Evolutionary conservation across 176 grass and related monocot genomes (phyloP).

Genomic region (Eleusine indica): DNA sequence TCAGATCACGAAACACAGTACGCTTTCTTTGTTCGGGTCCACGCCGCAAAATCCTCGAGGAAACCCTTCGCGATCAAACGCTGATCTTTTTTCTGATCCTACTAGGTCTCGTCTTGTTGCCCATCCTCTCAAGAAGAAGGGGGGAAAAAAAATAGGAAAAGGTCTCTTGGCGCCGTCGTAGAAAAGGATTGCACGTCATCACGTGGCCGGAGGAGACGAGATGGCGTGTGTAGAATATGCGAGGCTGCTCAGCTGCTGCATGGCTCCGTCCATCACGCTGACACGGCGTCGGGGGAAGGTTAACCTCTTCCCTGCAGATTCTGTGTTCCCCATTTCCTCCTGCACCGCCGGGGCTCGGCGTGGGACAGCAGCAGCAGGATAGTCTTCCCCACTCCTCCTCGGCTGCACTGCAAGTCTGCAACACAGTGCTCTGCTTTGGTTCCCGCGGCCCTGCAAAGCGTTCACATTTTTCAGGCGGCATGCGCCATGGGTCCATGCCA

Average conservation of each 20-base stretch:
- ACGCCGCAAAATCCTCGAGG: neutral
- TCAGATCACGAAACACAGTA: neutral
- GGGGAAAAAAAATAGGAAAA: no score
- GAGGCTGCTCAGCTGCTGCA: no score
- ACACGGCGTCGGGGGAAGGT: neutral
- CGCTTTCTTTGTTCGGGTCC: neutral
- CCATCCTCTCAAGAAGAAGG: no score
- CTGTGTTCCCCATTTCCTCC: neutral
- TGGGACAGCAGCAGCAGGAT: neutral
- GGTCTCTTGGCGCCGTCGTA: neutral
- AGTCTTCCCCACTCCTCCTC: neutral
- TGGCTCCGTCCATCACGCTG: constrained; percentile 34
- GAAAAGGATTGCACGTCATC: no score
- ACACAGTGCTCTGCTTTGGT: neutral
- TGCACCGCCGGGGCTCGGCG: neutral
- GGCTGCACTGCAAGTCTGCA: neutral
- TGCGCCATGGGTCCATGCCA: neutral
- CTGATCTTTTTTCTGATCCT: neutral
- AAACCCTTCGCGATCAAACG: neutral
- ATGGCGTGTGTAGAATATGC: no score
- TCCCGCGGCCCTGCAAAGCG: constrained; percentile 14
- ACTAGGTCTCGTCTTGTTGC: neutral
- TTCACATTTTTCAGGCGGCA: neutral
- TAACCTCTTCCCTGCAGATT: constrained; percentile 5
- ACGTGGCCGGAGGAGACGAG: no score